These are phyloP conservation scores for Globomyces pollinis-pini DNA, from an alignment of 192 early-diverging fungal genomes.

Conservation along the genomic window DNA sequence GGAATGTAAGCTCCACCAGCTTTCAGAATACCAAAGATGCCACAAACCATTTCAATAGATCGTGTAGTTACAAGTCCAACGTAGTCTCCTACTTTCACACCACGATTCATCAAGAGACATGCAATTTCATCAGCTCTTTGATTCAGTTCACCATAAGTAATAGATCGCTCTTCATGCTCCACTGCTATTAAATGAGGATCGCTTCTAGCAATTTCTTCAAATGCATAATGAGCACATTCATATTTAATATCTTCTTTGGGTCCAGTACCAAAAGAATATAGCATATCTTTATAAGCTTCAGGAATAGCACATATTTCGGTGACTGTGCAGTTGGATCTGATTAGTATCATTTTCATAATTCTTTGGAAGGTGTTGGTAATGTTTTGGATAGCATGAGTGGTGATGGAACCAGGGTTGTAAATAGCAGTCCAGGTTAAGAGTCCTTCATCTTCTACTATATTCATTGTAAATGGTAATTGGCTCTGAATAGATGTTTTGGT, in stretches of 20 bases:
- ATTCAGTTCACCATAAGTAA: slow-evolving; percentile 29
- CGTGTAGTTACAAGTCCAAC: slow-evolving; percentile 16
- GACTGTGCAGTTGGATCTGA: too few relatives aligned
- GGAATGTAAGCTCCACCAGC: slow-evolving; percentile 28
- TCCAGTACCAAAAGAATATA: neutral
- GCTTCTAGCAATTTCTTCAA: slow-evolving; percentile 4
- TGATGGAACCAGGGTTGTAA: too few relatives aligned
- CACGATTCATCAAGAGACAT: neutral
- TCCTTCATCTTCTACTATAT: too few relatives aligned
- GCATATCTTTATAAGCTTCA: too few relatives aligned
- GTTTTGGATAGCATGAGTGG: too few relatives aligned
- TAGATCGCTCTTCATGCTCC: neutral
- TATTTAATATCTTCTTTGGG: neutral
- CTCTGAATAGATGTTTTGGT: too few relatives aligned
- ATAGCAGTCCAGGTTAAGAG: too few relatives aligned
- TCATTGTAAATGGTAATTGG: too few relatives aligned
- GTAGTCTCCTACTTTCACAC: neutral
- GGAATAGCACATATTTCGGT: too few relatives aligned
- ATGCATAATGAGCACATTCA: neutral
- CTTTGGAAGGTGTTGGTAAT: too few relatives aligned
- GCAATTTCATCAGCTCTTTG: slow-evolving; percentile 16
- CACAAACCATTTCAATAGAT: slow-evolving; percentile 25
- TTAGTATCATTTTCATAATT: too few relatives aligned
- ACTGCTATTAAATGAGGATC: neutral
- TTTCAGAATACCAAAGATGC: slow-evolving; percentile 22